A percentile compares a stretch with the other conserved stretches of the same genome.
phyloP scores from a whole-genome alignment of 2,329 filamentous ascomycete species.

The Apiospora marii region DNA sequence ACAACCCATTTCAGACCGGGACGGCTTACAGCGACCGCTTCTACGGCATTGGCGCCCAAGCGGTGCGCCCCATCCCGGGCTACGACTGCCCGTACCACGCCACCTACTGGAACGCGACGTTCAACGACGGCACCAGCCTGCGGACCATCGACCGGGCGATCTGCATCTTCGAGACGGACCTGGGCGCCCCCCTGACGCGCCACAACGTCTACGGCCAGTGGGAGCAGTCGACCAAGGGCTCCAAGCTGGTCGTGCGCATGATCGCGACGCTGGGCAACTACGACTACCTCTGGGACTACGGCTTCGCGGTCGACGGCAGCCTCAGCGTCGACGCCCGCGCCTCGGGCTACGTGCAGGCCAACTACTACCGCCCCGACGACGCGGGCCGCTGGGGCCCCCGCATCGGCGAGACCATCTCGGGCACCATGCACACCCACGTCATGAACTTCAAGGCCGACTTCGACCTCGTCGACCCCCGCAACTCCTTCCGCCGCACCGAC shows the following conservation, averaged over 20 bases:
- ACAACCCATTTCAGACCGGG: slow-evolving; percentile 37
- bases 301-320: slow-evolving; percentile 42
- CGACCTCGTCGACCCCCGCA: slow-evolving; percentile 32
- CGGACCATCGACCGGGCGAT: slow-evolving; percentile 44
- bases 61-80: slow-evolving; percentile 38
- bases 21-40: slow-evolving; percentile 43
- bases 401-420: slow-evolving; percentile 32
- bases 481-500: slow-evolving; percentile 35
- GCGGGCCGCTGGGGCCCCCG: slow-evolving; percentile 28
- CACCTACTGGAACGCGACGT: slow-evolving; percentile 34
- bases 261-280: slow-evolving; percentile 49
- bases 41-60: slow-evolving; percentile 41
- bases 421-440: slow-evolving; percentile 34
- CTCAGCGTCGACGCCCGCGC: slow-evolving; percentile 46
- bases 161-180: slow-evolving; percentile 46
- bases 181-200: not conserved
- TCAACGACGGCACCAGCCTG: slow-evolving; percentile 32
- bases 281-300: slow-evolving; percentile 45
- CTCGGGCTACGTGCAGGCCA: slow-evolving; percentile 44
- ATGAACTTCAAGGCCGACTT: slow-evolving; percentile 35
- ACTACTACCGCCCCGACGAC: slow-evolving; percentile 28
- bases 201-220: not conserved
- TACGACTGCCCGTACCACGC: slow-evolving; percentile 41
- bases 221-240: slow-evolving; percentile 22
- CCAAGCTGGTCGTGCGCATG: slow-evolving; percentile 21